phyloP scores from a whole-genome alignment of 2,329 filamentous ascomycete genomes.

The Xylariaceae sp. region DNA sequence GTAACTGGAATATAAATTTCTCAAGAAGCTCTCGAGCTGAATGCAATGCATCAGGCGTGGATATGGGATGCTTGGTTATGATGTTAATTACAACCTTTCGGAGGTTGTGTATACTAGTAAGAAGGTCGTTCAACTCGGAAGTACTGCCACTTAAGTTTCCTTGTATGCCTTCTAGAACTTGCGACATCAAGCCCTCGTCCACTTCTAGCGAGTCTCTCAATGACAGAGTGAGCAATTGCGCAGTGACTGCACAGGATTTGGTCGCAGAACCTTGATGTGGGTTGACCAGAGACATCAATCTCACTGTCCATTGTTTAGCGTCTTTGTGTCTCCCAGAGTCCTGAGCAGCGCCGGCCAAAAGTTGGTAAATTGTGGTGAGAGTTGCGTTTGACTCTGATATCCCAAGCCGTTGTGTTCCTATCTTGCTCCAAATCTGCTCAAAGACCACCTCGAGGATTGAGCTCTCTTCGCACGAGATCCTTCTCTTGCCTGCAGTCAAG shows the following conservation, averaged over 20 bases:
- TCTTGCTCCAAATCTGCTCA: conserved; percentile 36
- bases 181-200: conserved; percentile 42
- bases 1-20: conserved; percentile 55
- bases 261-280: conserved; percentile 45
- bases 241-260: conserved; percentile 50
- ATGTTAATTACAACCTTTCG: conserved; percentile 54
- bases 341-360: conserved; percentile 49
- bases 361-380: conserved; percentile 49
- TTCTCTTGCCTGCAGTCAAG: conserved; percentile 57
- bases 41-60: conserved; percentile 8
- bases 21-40: conserved; percentile 44
- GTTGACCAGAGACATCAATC: conserved; percentile 40
- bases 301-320: conserved; percentile 54
- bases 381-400: conserved; percentile 42
- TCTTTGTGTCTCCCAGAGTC: conserved; percentile 46
- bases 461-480: conserved; percentile 42
- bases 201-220: conserved; percentile 45
- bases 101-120: conserved; percentile 54
- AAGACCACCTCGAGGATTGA: conserved; percentile 37
- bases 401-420: conserved; percentile 31
- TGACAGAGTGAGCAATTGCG: conserved; percentile 54
- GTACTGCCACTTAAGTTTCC: conserved; percentile 58
- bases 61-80: conserved; percentile 31
- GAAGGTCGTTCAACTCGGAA: conserved; percentile 59
- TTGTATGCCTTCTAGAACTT: conserved; percentile 55